Percentiles rank a stretch among this genome's conserved stretches.
Conservation (phyloP, 805 yeast genomes). For the Ogataea kodamae region DNA sequence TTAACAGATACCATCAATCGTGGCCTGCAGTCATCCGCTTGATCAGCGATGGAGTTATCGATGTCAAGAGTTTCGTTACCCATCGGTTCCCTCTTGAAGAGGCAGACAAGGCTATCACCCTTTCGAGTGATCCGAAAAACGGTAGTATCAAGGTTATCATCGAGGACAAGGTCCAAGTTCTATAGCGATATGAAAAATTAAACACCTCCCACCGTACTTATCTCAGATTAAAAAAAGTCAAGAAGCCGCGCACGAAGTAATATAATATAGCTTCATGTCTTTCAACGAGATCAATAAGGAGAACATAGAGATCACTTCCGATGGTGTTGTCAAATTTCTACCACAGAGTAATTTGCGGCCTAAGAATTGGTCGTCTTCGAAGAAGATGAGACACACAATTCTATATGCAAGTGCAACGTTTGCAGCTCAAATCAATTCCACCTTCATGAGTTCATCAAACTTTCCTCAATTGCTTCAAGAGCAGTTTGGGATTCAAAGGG, state of each 20-base stretch:
- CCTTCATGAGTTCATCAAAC: conserved; percentile 42
- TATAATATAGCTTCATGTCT: no score
- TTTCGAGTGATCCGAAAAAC: conserved; percentile 37
- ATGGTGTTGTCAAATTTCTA: no score
- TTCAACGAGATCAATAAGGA: no score
- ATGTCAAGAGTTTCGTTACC: conserved; percentile 46
- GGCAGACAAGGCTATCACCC: conserved; percentile 44
- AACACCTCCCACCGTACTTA: background rate
- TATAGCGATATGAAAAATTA: background rate
- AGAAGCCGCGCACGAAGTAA: no score
- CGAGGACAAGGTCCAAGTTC: conserved; percentile 29
- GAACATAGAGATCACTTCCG: no score
- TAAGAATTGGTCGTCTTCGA: conserved; percentile 37
- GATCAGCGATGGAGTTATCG: conserved; percentile 41
- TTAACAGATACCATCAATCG: conserved; percentile 52
- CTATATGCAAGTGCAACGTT: conserved; percentile 39
- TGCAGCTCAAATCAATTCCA: conserved; percentile 49
- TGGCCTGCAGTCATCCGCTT: conserved; percentile 56
- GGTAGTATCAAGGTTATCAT: conserved; percentile 49
- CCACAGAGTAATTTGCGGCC: no score
- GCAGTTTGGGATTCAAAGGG: conserved; percentile 41
- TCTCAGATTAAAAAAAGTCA: no score
- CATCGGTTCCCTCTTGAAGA: conserved; percentile 46
- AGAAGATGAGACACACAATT: conserved; percentile 38
- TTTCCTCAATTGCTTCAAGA: conserved; percentile 23